Evolutionary conservation across 2,329 filamentous ascomycete species (phyloP).

Genomic region (Tolypocladium amazonense): DNA sequence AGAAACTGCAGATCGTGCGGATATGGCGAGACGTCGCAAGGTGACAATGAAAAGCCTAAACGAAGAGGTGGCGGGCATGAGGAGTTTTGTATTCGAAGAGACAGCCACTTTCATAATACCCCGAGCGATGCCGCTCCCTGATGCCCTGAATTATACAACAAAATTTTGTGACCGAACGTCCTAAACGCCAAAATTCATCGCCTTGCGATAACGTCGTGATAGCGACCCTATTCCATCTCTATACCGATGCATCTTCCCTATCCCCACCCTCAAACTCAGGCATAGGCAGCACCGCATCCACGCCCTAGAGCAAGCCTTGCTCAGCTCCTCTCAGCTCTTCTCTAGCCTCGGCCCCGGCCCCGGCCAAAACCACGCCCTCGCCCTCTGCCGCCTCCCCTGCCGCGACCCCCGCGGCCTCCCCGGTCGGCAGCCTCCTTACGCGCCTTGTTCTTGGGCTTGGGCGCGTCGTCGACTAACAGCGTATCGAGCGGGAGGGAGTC

Average conservation of each 20-base stretch:
- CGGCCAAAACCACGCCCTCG: conserved; percentile 29
- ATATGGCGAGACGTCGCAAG: conserved; percentile 53
- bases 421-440: conserved; percentile 69
- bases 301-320: not conserved
- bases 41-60: not conserved
- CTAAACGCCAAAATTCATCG: conserved; percentile 23
- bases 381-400: conserved; percentile 43
- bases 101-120: conserved; percentile 1
- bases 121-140: not conserved
- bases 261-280: not conserved
- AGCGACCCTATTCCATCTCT: conserved; percentile 2
- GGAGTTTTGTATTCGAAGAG: not conserved
- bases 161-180: conserved; percentile 20
- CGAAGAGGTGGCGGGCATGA: not conserved
- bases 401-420: conserved; percentile 41
- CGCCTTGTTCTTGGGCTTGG: conserved; percentile 99
- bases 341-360: conserved; percentile 22
- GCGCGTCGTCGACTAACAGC: conserved; percentile 87
- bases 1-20: conserved; percentile 80
- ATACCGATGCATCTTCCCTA: not conserved
- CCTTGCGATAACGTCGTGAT: conserved; percentile 14
- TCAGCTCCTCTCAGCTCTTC: no score
- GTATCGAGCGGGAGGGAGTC: conserved; percentile 94
- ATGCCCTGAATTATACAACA: not conserved
- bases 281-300: not conserved